Evolutionary conservation across 768 basidiomycete genomes (phyloP).

Genomic region (Infundibulicybe gibba): DNA sequence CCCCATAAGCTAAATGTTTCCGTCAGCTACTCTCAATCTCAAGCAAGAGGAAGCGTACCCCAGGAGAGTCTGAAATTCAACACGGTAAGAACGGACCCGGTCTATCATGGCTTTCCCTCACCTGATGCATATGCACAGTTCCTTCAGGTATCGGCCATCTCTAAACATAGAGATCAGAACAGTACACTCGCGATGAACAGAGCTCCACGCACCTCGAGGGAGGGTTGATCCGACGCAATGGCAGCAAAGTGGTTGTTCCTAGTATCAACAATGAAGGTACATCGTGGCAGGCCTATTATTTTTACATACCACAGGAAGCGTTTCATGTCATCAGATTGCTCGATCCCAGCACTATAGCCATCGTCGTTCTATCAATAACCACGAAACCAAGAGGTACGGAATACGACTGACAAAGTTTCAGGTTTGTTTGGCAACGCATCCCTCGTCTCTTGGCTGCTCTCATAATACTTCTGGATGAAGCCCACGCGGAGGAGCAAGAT

Average conservation of each 20-base stretch:
- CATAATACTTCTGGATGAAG: conserved; percentile 56
- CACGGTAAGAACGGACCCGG: conserved; percentile 2
- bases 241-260: conserved; percentile 78
- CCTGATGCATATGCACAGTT: conserved; percentile 51
- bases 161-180: conserved; percentile 21
- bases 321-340: conserved; percentile 69
- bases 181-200: conserved; percentile 1
- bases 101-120: conserved; percentile 16
- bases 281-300: conserved; percentile 2
- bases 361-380: background rate
- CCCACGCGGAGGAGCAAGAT: conserved; percentile 59
- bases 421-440: conserved; percentile 35
- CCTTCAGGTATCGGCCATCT: conserved; percentile 51
- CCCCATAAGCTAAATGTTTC: conserved; percentile 51
- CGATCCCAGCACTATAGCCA: conserved; percentile 54
- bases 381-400: background rate
- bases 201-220: conserved; percentile 46
- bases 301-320: conserved; percentile 61
- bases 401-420: conserved; percentile 36
- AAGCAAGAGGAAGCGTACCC: conserved; percentile 34
- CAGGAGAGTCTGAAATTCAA: conserved; percentile 44
- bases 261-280: background rate
- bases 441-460: conserved; percentile 37
- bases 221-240: conserved; percentile 63
- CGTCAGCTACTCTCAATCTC: background rate